Evolutionary conservation across 2,329 filamentous ascomycete species (phyloP), one percentile per base, ranked within the genome.

Genomic region (Phialophora chinensis): DNA sequence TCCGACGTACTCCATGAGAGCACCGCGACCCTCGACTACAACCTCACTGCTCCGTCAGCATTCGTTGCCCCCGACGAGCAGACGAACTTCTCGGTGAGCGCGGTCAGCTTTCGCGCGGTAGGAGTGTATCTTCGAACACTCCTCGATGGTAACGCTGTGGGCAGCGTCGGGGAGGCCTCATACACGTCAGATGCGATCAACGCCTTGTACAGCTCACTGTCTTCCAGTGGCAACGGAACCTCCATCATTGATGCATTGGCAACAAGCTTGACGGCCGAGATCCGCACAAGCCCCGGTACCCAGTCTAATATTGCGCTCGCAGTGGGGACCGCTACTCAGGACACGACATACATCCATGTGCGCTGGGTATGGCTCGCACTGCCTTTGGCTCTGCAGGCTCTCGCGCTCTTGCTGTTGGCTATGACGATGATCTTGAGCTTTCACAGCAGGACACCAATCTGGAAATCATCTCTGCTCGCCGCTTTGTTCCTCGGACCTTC

Each of bases 391-490:
- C 12, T 27, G 47, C 47, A 52, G 25, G 47, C 47, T 52, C 20
- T 52, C 8, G 47, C 20, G 20, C 20, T 52, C 47, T 27, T 52
- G 49, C 23, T 52, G 20, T 29, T 52, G 49, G 49, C 4, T 14
- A 12, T 52, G 20, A 52, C 23, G 23, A 52, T 52, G 14, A 27
- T 29, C 20, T 52, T 11, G 49, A 52, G 49, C 49, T 17, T 27
- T 12, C 23, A 20, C 49, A 52, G 25, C 23, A 12, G 49, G 25
- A 52, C 49, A 6, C 49, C 49, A 1, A 29, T 52, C 25, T 52
- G 49, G 49, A 52, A 52, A 52, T 52, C 49, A 0, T 52, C 49
- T 14, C 49, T 52, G 25, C 25, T 52, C 20, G 49, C 49, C 49
- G 49, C 49, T 12, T 27, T 27, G 25, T 52, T 52, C 49, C 49